Evolutionary conservation across 2,329 filamentous ascomycete genomes (phyloP), one percentile per base, ranked within the genome.

Genomic region (Diaporthe citriasiana): DNA sequence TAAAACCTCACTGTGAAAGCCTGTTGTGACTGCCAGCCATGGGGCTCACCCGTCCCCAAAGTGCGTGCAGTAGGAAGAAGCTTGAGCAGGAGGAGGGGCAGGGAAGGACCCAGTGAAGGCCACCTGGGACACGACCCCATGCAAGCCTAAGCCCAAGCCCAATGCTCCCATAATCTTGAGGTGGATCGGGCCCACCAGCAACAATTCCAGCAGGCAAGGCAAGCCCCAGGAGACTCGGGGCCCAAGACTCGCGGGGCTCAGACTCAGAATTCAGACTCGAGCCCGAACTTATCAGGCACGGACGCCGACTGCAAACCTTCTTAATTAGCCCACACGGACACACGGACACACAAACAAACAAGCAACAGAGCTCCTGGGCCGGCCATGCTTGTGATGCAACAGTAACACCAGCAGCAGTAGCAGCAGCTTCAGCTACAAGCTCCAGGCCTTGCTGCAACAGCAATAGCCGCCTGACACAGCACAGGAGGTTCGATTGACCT

Each of bases 81-180:
- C 4, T 65, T 27, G 25, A 65, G 19, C 19, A 45, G 3, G 9
- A 45, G 40, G 59, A 65, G 27, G 59, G 12, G 40, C 40, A 45
- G 17, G 59, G 25, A 19, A 35, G 27, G 27, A 2, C 10, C 5
- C 57, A 56, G 33, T 15, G 55, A 57, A 33, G 55, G 13, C 53
- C 53, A 56, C 30, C 53, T 35, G 53, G 45, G 17, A 22, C 53
- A 56, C 10, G 27, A 56, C 27, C 53, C 53, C 45, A 66, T 53
- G 63, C 33, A 38, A 53, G 45, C 63, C 59, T 25, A 53, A 68
- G 42, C 27, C 42, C 60, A 53, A 68, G 63, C 63, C 63, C n/a
- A 40, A 68, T 40, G 63, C 63, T 68, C 63, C 63, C 63, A 38
- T 53, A 51, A 53, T 53, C 51, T 40, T 53, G 63, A 38, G 63